Evolutionary conservation across 2,329 filamentous ascomycete species (phyloP).

Genomic region (Zasmidium citrigriseum): DNA sequence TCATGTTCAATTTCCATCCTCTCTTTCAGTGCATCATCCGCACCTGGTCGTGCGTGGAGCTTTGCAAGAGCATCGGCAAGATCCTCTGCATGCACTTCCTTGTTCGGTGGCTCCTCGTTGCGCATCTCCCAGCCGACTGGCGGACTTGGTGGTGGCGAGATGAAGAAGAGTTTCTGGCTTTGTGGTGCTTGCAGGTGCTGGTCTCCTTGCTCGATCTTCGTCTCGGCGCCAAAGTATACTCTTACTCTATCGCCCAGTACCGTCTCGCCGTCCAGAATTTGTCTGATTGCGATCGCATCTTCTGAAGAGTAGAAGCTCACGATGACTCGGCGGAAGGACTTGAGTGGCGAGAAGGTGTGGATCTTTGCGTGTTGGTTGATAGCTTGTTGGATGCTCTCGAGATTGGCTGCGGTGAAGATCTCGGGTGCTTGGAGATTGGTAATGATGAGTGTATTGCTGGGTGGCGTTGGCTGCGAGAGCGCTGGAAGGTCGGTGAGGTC

Average conservation of each 20-base stretch:
- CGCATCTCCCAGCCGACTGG: constrained; percentile 66
- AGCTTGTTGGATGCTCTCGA: constrained; percentile 71
- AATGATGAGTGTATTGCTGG: constrained; percentile 81
- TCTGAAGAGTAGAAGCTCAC: constrained; percentile 73
- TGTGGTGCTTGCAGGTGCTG: constrained; percentile 58
- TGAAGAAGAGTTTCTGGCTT: constrained; percentile 65
- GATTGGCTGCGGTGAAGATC: constrained; percentile 73
- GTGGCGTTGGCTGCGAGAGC: constrained; percentile 68
- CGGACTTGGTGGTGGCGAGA: constrained; percentile 63
- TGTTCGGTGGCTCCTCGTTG: constrained; percentile 65
- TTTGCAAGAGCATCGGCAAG: constrained; percentile 58
- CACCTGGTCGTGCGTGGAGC: constrained; percentile 46
- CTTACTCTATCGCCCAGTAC: constrained; percentile 70
- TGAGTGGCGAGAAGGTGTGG: constrained; percentile 77
- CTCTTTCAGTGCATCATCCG: constrained; percentile 32
- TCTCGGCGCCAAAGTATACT: constrained; percentile 62
- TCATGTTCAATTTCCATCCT: constrained; percentile 18
- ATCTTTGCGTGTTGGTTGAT: constrained; percentile 70
- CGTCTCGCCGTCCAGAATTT: constrained; percentile 71
- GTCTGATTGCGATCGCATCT: constrained; percentile 69
- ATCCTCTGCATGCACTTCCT: constrained; percentile 64
- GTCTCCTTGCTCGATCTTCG: constrained; percentile 46
- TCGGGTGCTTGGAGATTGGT: constrained; percentile 74
- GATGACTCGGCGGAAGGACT: constrained; percentile 79
- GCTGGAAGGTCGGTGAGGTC: constrained; percentile 45